Base-by-base conservation (phyloP, 2,329 filamentous ascomycete genomes). In the Thyridium curvatum region DNA sequence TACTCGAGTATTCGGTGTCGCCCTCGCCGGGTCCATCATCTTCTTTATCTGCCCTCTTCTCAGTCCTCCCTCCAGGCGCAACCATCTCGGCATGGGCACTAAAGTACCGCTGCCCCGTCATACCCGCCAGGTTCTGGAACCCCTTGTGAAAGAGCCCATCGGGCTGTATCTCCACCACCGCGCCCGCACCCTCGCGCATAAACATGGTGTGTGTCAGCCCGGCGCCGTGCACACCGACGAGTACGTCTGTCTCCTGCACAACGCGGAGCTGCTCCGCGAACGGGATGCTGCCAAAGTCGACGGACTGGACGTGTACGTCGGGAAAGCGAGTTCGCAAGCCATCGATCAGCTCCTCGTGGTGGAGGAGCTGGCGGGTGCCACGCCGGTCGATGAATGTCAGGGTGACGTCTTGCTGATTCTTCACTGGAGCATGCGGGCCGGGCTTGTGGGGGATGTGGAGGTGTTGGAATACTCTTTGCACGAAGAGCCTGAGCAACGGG, bases 131-230 rank as follows among this genome's bases (percentile, higher is more conserved):
- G 46, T 69, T 69, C 17, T 60, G 54, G 43, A 68, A 70, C 1
- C 60, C 62, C 42, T 55, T 57, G 41, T 62, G 51, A 15, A 52
- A 45, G 14, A 65, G 41, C 6, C 51, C 52, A 3, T 46, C 41
- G 4, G 66, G 66, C 28, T 62, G 46, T 18, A 71, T 67, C 51
- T 71, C 66, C 6, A 70, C 59, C 7, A 70, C 46, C n/a, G 55
- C 57, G 4, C 48, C 48, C 1, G 51, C 52, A 4, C 50, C 48
- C 21, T 52, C 48, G 1, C 46, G 56, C 43, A 68, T 52, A 39
- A 68, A 71, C 45, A 70, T 56, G 2, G 48, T 46, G 42, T 69
- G 64, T 4, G 65, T 63, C 13, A 69, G 49, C 1, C 62, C 66
- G 0, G 65, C 64, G 33, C 66, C 67, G 46, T 70, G 65, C 2